Base-by-base conservation (phyloP, 2,329 filamentous ascomycete genomes). In the Penicillium olsonii region DNA sequence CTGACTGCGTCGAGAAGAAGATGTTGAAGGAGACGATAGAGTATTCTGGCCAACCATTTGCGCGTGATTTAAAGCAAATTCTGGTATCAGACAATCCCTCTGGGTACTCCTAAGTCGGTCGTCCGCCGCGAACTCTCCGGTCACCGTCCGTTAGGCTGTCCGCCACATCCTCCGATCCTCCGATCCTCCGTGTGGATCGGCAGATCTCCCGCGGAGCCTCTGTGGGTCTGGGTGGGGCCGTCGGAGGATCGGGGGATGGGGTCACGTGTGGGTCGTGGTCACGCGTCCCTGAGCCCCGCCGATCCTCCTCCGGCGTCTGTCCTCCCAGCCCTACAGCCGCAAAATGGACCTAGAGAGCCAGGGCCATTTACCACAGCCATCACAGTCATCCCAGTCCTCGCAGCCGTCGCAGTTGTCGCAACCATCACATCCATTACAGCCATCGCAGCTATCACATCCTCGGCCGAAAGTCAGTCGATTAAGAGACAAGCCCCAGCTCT, bases 401-500 rank as follows among this genome's bases (percentile, higher is more conserved):
- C 37, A 51, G 33, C 33, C 27, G 27, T 31, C 27, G 27, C 9
- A 31, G 26, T n/a, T n/a, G n/a, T 20, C 35, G 8, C 15, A 17
- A 37, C 27, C 24, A 18, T 33, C 37, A 12, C 27, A 12, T 5
- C 37, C 33, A 14, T 12, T 29, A 2, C 37, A 51, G 33, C 33
- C 11, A 14, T 31, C 27, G 11, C 9, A 31, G 27, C 18, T 31
- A 42, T 45, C 39, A 26, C 49, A 45, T 24, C 31, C 49, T 34
- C 42, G 39, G 29, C 45, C 29, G 31, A 45, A 52, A 8, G 44
- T 45, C 20, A 63, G 60, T 37, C 61, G 68, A 18, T 63, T 65
- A 2, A 60, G 70, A 22, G 67, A 72, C 14, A 68, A 69, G 38
- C 63, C 57, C 2, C 64, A 68, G 44, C 59, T 72, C 9, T 71